Conservation (phyloP, 305 asterid species). For the Fraxinus greggii region DNA sequence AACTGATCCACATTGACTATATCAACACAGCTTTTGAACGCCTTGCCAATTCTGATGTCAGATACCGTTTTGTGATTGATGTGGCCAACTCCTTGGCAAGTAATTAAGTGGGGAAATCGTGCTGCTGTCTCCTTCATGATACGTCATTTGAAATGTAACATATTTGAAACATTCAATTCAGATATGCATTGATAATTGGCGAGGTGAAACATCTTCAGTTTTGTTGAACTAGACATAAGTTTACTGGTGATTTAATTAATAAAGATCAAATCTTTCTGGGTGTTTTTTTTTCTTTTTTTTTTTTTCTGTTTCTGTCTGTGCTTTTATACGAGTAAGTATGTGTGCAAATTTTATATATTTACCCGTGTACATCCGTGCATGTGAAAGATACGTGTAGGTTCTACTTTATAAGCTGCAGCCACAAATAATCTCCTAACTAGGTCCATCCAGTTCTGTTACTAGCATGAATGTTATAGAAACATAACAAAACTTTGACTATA, state of each 20-base stretch:
- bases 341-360: neutral
- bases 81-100: constrained; percentile 40
- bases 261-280: neutral
- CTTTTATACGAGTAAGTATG: neutral
- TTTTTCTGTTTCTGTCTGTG: neutral
- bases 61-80: constrained; percentile 65
- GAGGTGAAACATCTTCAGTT: neutral
- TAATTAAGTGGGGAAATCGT: constrained; percentile 3
- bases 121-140: neutral
- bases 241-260: neutral
- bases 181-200: neutral
- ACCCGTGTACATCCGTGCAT: neutral
- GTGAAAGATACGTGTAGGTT: neutral
- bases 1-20: constrained; percentile 40
- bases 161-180: neutral
- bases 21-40: constrained; percentile 53
- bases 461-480: neutral
- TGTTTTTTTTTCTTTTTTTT: too few relatives aligned
- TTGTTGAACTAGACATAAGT: neutral
- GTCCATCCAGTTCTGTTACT: neutral
- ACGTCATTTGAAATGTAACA: neutral
- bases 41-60: constrained; percentile 54
- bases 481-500: neutral
- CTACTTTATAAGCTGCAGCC: neutral
- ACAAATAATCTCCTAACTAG: neutral